phyloP scores from a whole-genome alignment of 495 filamentous ascomycete species.

The Podospora pseudocomata region DNA sequence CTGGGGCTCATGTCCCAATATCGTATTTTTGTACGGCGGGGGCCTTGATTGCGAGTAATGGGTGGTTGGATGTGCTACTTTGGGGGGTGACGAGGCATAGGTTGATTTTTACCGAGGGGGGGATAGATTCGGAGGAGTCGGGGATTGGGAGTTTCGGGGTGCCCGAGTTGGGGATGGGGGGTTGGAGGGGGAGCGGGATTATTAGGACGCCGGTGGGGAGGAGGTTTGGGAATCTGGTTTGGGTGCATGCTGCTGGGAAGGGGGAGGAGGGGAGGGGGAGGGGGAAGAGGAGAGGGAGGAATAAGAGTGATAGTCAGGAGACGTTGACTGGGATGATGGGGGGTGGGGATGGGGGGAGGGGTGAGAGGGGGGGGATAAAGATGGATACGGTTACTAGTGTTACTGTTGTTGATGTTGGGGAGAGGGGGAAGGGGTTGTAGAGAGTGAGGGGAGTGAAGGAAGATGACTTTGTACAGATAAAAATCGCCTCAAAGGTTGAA shows the following conservation, averaged over 20 bases:
- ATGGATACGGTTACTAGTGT: conserved; percentile 45
- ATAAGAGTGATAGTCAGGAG: not conserved
- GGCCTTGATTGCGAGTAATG: conserved; percentile 68
- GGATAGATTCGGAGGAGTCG: conserved; percentile 36
- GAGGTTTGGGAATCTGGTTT: conserved; percentile 43
- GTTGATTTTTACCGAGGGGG: conserved; percentile 44
- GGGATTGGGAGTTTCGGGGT: conserved; percentile 44
- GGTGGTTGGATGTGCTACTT: conserved; percentile 68
- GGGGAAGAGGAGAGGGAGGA: not conserved
- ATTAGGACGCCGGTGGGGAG: conserved; percentile 42
- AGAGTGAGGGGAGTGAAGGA: not conserved
- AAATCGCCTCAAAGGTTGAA: too few species aligned
- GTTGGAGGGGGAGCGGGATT: conserved; percentile 12
- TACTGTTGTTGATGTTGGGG: conserved; percentile 31
- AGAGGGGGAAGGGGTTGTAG: not conserved
- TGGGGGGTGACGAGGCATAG: conserved; percentile 65
- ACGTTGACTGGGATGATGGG: conserved; percentile 16
- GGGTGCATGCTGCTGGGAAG: conserved; percentile 30
- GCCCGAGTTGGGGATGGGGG: conserved; percentile 18
- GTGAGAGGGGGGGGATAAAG: conserved; percentile 33
- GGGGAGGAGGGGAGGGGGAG: not conserved
- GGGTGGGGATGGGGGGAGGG: conserved; percentile 12
- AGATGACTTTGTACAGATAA: too few species aligned
- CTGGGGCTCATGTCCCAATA: conserved; percentile 50
- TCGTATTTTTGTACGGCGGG: conserved; percentile 66